Evolutionary conservation across 78 protist species (phyloP).

Genomic region (Cavenderia fasciculata): DNA sequence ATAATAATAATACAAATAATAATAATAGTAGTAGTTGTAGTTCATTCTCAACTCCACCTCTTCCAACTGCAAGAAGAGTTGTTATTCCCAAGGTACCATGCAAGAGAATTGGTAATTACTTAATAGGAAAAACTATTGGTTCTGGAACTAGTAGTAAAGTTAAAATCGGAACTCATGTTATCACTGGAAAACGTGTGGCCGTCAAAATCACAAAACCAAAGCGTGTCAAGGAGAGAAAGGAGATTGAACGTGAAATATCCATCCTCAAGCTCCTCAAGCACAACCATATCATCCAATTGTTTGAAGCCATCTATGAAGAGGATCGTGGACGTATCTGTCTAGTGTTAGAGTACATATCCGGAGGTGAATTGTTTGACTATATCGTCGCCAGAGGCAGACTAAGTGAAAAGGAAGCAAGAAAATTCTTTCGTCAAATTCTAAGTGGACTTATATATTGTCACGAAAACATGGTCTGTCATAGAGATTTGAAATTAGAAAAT

Average conservation of each 20-base stretch:
- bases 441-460: slow-evolving; percentile 81
- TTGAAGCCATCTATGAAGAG: slow-evolving; percentile 76
- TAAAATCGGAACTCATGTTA: slow-evolving; percentile 63
- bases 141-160: slow-evolving; percentile 78
- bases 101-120: slow-evolving; percentile 67
- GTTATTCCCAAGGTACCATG: too few species aligned
- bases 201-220: slow-evolving; percentile 64
- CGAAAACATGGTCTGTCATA: slow-evolving; percentile 82
- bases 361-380: slow-evolving; percentile 86
- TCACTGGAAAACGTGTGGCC: slow-evolving; percentile 59
- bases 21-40: too few species aligned
- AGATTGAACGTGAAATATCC: slow-evolving; percentile 75
- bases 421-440: slow-evolving; percentile 74
- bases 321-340: slow-evolving; percentile 50
- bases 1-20: too few species aligned
- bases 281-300: slow-evolving; percentile 71
- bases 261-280: slow-evolving; percentile 67
- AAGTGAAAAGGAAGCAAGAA: slow-evolving; percentile 73
- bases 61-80: too few species aligned
- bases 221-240: slow-evolving; percentile 62
- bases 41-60: too few species aligned
- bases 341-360: slow-evolving; percentile 48
- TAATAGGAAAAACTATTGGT: slow-evolving; percentile 78
- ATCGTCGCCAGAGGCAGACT: slow-evolving; percentile 65
- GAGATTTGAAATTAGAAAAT: slow-evolving; percentile 80